phyloP scores from a whole-genome alignment of 2,329 filamentous ascomycete species.

The Apiospora sp. region DNA sequence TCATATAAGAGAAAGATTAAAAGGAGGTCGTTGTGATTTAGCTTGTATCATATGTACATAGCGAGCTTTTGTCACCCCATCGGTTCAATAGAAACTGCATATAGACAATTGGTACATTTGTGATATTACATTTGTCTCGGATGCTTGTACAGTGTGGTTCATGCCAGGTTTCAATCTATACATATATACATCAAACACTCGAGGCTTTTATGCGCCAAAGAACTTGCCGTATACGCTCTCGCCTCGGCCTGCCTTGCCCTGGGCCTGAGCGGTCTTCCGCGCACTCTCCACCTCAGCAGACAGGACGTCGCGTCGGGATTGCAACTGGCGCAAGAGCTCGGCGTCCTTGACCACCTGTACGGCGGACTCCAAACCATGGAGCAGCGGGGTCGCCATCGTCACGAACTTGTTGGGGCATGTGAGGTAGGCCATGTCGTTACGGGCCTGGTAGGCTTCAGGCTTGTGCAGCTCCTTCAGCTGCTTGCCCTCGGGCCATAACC shows the following conservation, averaged over 20 bases:
- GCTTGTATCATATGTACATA: slow-evolving; percentile 6
- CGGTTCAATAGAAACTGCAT: slow-evolving; percentile 16
- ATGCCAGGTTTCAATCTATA: slow-evolving; percentile 1
- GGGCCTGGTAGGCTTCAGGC: slow-evolving; percentile 38
- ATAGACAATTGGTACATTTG: slow-evolving; percentile 19
- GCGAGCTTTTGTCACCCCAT: background rate
- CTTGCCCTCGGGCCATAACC: slow-evolving; percentile 50
- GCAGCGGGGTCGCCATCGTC: slow-evolving; percentile 44
- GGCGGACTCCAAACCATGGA: slow-evolving; percentile 56
- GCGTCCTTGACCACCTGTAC: slow-evolving; percentile 49
- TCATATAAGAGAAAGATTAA: background rate
- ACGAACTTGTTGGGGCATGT: slow-evolving; percentile 46
- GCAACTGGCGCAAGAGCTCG: slow-evolving; percentile 47
- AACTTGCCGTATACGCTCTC: slow-evolving; percentile 42
- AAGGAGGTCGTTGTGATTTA: background rate
- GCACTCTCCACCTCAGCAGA: slow-evolving; percentile 44
- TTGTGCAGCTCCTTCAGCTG: slow-evolving; percentile 49
- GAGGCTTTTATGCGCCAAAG: slow-evolving; percentile 33
- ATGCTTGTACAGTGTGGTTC: background rate
- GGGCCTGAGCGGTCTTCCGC: slow-evolving; percentile 30
- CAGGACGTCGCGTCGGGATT: slow-evolving; percentile 49
- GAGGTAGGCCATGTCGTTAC: slow-evolving; percentile 44
- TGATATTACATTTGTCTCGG: slow-evolving; percentile 14
- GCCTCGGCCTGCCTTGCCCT: slow-evolving; percentile 39
- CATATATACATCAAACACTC: background rate